Percentiles rank a stretch among this genome's conserved stretches.
Conservation (phyloP, 179 eudicot species). For the Amaranthus tricolor region DNA sequence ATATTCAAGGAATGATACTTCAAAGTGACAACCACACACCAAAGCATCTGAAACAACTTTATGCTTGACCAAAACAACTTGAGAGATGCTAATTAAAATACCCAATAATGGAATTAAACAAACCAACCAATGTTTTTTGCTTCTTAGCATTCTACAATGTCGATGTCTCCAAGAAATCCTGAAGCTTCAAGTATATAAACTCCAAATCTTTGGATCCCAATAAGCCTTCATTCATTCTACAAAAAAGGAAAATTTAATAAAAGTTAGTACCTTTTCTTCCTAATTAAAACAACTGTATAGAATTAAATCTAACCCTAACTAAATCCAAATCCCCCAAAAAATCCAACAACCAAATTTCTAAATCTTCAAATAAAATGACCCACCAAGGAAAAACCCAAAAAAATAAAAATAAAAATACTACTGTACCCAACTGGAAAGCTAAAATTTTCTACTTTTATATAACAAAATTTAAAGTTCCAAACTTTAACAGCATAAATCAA, state of each 20-base stretch:
- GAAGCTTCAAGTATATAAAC: constrained; percentile 21
- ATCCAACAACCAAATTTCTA: constrained; percentile 13
- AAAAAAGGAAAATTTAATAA: constrained; percentile 8
- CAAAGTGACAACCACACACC: constrained; percentile 25
- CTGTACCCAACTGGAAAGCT: constrained; percentile 19
- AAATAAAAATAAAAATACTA: constrained; percentile 2
- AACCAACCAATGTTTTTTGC: constrained; percentile 33
- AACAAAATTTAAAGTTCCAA: constrained; percentile 6
- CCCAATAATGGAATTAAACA: constrained; percentile 26
- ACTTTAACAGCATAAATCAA: constrained; percentile 5
- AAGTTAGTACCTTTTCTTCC: neutral
- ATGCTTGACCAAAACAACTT: constrained; percentile 28
- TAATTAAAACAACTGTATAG: neutral
- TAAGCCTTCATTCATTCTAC: constrained; percentile 34
- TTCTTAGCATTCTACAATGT: constrained; percentile 41
- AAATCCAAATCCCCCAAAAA: constrained; percentile 23
- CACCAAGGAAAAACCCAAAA: constrained; percentile 1
- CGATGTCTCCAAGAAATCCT: constrained; percentile 29
- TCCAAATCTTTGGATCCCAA: constrained; percentile 31
- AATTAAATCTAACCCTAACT: constrained; percentile 18
- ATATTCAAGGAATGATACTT: constrained; percentile 29
- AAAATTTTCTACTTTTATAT: constrained; percentile 18
- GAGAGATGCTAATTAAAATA: constrained; percentile 21
- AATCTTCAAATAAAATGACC: neutral
- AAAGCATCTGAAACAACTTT: constrained; percentile 26